phyloP scores from a whole-genome alignment of 1,284 basidiomycete species.

The Pseudozyma sp. region DNA sequence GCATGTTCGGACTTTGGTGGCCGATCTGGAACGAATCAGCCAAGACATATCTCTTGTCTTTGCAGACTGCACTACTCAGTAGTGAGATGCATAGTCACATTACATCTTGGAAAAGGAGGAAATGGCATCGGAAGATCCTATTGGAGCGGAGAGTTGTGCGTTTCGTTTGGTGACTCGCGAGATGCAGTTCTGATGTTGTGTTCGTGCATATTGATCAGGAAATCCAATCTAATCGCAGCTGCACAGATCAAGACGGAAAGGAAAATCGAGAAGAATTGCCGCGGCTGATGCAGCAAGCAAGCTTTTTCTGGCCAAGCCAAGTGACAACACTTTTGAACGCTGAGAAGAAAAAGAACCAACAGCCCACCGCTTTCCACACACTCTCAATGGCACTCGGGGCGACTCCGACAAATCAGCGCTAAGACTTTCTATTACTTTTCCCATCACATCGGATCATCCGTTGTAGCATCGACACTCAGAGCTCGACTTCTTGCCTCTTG shows the following conservation, averaged over 20 bases:
- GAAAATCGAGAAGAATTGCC: neutral
- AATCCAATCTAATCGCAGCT: conserved; percentile 1
- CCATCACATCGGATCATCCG: no score
- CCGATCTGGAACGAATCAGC: neutral
- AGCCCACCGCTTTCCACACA: no score
- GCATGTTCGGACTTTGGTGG: conserved; percentile 1
- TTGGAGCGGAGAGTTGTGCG: conserved; percentile 1
- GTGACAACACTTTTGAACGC: no score
- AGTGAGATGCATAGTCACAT: neutral
- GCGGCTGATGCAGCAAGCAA: no score
- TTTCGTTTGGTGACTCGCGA: neutral
- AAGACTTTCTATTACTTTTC: no score
- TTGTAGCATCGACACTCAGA: no score
- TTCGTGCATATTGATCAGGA: neutral
- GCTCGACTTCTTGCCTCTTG: no score
- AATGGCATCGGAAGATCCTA: conserved; percentile 2
- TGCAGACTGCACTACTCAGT: neutral
- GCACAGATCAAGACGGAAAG: neutral
- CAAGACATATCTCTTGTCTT: neutral
- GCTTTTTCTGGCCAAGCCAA: no score
- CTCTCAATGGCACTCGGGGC: no score
- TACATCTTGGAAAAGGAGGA: neutral
- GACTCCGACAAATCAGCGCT: no score
- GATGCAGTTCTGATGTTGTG: neutral
- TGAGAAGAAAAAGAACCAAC: no score